These are phyloP conservation scores for Bryoerythrophyllum caledonicum DNA, from an alignment of 225 moss, liverwort and hornwort genomes.

Conservation along the genomic window DNA sequence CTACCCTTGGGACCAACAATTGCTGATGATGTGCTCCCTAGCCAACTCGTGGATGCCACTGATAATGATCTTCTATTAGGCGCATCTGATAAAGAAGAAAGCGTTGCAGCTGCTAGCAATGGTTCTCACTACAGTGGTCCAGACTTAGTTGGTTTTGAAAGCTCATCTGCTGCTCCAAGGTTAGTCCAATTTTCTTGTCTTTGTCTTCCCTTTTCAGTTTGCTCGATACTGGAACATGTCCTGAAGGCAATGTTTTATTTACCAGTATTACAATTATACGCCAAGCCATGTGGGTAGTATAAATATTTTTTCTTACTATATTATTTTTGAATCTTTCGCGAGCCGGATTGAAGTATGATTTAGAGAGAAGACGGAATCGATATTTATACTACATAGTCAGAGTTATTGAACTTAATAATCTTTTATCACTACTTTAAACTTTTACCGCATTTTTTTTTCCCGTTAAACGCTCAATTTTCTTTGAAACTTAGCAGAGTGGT, in stretches of 20 bases:
- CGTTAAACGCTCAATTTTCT: neutral
- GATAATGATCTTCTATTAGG: constrained; percentile 86
- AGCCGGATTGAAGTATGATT: neutral
- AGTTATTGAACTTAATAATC: neutral
- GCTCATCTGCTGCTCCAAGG: constrained; percentile 50
- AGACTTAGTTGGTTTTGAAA: constrained; percentile 61
- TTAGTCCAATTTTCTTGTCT: constrained; percentile 18
- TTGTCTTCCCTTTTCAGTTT: constrained; percentile 2
- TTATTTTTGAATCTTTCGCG: neutral
- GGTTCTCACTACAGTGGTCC: constrained; percentile 79
- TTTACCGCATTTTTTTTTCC: neutral
- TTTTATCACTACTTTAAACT: neutral
- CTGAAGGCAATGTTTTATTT: constrained; percentile 11
- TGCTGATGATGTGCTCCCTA: constrained; percentile 65
- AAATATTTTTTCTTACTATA: neutral
- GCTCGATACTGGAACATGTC: neutral
- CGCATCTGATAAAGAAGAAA: constrained; percentile 84
- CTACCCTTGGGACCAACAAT: constrained; percentile 65
- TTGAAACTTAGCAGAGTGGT: neutral
- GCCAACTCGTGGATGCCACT: constrained; percentile 72
- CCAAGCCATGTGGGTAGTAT: neutral
- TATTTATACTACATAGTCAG: neutral
- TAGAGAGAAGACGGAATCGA: constrained; percentile 7
- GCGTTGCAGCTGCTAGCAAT: constrained; percentile 61
- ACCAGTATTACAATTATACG: neutral